Evolutionary conservation across 495 filamentous ascomycete species (phyloP).

Genomic region (Penicillium chermesinum): DNA sequence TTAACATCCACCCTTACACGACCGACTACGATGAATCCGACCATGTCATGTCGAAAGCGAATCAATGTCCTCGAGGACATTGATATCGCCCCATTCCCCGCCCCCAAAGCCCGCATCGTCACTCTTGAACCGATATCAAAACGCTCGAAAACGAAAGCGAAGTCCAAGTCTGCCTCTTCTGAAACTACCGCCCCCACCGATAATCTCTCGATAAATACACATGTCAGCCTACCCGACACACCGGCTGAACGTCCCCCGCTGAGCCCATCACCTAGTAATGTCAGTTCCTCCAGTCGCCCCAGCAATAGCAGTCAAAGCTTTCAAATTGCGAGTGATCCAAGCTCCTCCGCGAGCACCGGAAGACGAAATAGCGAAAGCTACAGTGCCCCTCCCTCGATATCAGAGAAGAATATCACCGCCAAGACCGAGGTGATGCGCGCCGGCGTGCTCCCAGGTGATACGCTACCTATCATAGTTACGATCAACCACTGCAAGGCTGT

Average conservation of each 20-base stretch:
- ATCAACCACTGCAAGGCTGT: conserved; percentile 83
- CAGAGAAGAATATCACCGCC: conserved; percentile 71
- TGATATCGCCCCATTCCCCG: conserved; percentile 53
- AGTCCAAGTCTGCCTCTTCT: conserved; percentile 30
- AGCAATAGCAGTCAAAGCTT: conserved; percentile 57
- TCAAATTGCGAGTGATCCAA: conserved; percentile 35
- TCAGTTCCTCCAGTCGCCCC: conserved; percentile 56
- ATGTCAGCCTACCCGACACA: conserved; percentile 22
- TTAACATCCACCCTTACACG: conserved; percentile 85
- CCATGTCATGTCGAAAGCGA: conserved; percentile 70
- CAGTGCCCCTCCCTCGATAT: conserved; percentile 36
- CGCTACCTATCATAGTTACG: conserved; percentile 69
- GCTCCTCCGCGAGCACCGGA: conserved; percentile 33
- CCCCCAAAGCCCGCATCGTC: conserved; percentile 65
- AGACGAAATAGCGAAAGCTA: conserved; percentile 40
- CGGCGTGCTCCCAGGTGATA: conserved; percentile 83
- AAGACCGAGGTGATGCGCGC: conserved; percentile 78
- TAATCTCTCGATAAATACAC: conserved; percentile 29
- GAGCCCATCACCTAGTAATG: conserved; percentile 57
- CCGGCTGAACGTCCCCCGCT: conserved; percentile 37
- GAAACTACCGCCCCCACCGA: conserved; percentile 32
- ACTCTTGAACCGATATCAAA: conserved; percentile 70
- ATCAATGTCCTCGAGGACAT: conserved; percentile 71
- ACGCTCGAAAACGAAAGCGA: conserved; percentile 46
- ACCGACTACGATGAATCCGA: conserved; percentile 80